Conservation (phyloP, 2,329 filamentous ascomycete genomes). For the Fusarium lyarnte region DNA sequence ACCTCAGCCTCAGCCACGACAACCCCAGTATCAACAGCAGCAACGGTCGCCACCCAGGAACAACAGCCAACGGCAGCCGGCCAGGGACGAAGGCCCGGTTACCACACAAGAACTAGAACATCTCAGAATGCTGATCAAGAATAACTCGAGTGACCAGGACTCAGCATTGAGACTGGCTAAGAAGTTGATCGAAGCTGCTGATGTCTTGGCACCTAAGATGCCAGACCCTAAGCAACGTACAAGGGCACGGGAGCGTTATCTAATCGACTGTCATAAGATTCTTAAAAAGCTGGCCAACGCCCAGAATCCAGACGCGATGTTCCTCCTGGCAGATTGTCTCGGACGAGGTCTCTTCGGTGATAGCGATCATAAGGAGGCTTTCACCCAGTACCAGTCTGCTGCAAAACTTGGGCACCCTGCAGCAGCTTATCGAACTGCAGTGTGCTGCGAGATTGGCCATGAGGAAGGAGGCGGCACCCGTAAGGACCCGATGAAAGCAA, state of each 20-base stretch:
- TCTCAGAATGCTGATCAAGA: slow-evolving; percentile 74
- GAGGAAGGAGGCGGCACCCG: slow-evolving; percentile 94
- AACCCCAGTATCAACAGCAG: slow-evolving; percentile 46
- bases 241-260: slow-evolving; percentile 83
- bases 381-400: slow-evolving; percentile 90
- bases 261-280: slow-evolving; percentile 87
- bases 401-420: slow-evolving; percentile 88
- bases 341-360: slow-evolving; percentile 85
- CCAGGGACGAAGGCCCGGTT: slow-evolving; percentile 61
- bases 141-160: slow-evolving; percentile 76
- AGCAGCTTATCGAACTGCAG: slow-evolving; percentile 91
- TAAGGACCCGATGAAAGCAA: slow-evolving; percentile 90
- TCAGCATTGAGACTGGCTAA: slow-evolving; percentile 80
- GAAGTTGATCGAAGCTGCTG: slow-evolving; percentile 85
- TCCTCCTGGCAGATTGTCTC: slow-evolving; percentile 89
- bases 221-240: slow-evolving; percentile 76
- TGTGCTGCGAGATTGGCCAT: slow-evolving; percentile 95
- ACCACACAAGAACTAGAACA: slow-evolving; percentile 82
- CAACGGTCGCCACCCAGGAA: slow-evolving; percentile 43
- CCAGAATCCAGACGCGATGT: slow-evolving; percentile 88
- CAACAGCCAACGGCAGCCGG: slow-evolving; percentile 38
- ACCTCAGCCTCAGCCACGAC: slow-evolving; percentile 33
- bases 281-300: slow-evolving; percentile 84
- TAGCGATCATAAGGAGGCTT: slow-evolving; percentile 90
- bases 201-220: slow-evolving; percentile 72